These are phyloP conservation scores for Orobanche coerulescens DNA, from an alignment of 257 asterid genomes.

Conservation along the genomic window DNA sequence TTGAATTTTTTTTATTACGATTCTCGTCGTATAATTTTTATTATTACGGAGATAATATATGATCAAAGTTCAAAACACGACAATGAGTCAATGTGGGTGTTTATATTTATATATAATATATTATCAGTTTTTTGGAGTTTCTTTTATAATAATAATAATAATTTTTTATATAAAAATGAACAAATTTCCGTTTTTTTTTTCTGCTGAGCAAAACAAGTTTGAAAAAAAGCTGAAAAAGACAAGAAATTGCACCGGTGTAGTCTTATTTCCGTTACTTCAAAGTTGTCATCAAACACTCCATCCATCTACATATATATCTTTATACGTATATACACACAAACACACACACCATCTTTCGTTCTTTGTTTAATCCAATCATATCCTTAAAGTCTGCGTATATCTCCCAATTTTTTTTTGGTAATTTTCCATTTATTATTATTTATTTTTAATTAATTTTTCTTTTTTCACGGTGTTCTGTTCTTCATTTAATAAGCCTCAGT, in stretches of 20 bases:
- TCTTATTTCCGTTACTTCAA: slow-evolving; percentile 25
- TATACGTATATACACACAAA: neutral
- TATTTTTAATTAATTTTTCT: neutral
- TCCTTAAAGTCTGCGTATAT: too few species aligned
- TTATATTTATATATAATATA: neutral
- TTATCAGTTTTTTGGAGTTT: neutral
- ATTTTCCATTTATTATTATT: neutral
- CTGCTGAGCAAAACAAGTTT: slow-evolving; percentile 42
- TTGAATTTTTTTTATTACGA: too few species aligned
- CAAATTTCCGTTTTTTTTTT: slow-evolving; percentile 35
- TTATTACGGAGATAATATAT: too few species aligned
- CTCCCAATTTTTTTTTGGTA: neutral
- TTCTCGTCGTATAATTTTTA: too few species aligned
- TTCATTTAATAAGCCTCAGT: too few species aligned
- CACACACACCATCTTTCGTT: neutral
- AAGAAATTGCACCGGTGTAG: slow-evolving; percentile 35
- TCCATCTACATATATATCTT: neutral
- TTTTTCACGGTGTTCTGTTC: too few species aligned
- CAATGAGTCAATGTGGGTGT: too few species aligned
- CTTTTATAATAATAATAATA: too few species aligned
- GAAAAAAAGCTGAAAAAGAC: slow-evolving; percentile 41
- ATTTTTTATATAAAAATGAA: too few species aligned
- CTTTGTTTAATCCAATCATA: neutral
- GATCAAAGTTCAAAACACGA: too few species aligned
- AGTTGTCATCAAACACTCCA: slow-evolving; percentile 3